Evolutionary conservation across 768 basidiomycete genomes (phyloP), one percentile per base, ranked within the genome.

Genomic region (Auriculariales sp.): DNA sequence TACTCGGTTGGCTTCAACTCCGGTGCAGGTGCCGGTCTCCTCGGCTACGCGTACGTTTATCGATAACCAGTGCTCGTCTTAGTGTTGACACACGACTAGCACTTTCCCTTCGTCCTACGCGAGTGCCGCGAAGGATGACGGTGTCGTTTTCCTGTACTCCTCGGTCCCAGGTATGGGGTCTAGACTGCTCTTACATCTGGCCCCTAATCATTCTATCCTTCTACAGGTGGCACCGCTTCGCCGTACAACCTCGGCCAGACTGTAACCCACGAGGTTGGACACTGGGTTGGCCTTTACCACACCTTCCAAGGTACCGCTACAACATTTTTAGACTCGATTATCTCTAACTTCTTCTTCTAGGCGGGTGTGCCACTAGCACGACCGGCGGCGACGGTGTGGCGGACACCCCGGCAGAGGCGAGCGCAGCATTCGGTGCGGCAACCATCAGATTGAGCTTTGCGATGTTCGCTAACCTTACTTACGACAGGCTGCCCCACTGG

Each of bases 221-320:
- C n/a, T n/a, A n/a, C n/a, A n/a, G n/a, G n/a, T 42, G 78, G 76
- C 17, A 59, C 65, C 32, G 59, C 66, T 2, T 28, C 57, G 9
- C 61, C 61, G 48, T 77, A 57, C 61, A 66, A 77, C 61, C 53
- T 70, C 59, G 50, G 50, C 39, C 42, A 36, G 32, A 78, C 72
- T 39, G 55, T 73, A 51, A 74, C 70, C 12, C 77, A 79, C 57
- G 77, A 79, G 59, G 71, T 68, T 39, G 74, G 76, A 14, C 75
- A 78, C 62, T 79, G 77, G 75, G 63, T 75, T 52, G 76, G 77
- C 24, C 66, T 77, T 22, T 77, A 69, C 61, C 75, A 77, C 63
- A 75, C 75, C 24, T 77, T 76, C 71, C 60, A 68, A 58, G 68
- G 58, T n/a, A n/a, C n/a, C n/a, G n/a, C n/a, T n/a, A n/a, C n/a